Evolutionary conservation across 164 flowering plant species (phyloP), one percentile per base, ranked within the genome.

Genomic region (Sextonia rubra): DNA sequence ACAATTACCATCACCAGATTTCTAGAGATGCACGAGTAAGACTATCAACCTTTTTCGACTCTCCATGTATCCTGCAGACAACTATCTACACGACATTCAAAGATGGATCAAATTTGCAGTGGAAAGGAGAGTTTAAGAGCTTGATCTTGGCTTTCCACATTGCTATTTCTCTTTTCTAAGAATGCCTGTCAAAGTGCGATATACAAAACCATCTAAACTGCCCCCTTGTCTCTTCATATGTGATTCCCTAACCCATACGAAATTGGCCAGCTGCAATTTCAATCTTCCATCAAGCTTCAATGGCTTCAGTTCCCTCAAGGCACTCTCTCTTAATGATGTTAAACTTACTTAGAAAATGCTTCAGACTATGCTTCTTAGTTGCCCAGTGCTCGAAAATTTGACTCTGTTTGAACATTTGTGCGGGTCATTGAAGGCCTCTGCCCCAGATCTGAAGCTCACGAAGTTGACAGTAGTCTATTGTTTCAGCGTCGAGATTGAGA

Each of bases 61-160:
- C 14, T 67, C 37, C 14, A 67, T 73, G 58, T 25, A 67, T 47
- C 66, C 71, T 3, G 66, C 58, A 4, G 20, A 60, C 3, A 55
- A 44, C 1, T 37, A 66, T 26, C 64, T 7, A 23, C 20, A 30
- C 4, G 66, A 73, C 24, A 24, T 30, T 23, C 66, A 67, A 56
- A 73, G 32, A 3, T 73, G 76, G 76, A 44, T 73, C 11, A 27
- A 67, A 37, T 73, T 73, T 14, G 70, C 76, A 1, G 18, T 60
- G 15, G 15, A 8, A 2, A 67, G 24, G 22, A 44, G 68, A 48
- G 72, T 68, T 29, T 18, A 74, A 29, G 68, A 60, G 48, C 76
- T 74, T 27, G 48, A 69, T 68, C 58, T 74, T 12, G 68, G 60
- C 27, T 60, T 60, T 26, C 25, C 68, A 17, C 25, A 48, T 15